Evolutionary conservation across 352 stramenopile genomes (phyloP).

Genomic region (Phytopythium mirpurense): DNA sequence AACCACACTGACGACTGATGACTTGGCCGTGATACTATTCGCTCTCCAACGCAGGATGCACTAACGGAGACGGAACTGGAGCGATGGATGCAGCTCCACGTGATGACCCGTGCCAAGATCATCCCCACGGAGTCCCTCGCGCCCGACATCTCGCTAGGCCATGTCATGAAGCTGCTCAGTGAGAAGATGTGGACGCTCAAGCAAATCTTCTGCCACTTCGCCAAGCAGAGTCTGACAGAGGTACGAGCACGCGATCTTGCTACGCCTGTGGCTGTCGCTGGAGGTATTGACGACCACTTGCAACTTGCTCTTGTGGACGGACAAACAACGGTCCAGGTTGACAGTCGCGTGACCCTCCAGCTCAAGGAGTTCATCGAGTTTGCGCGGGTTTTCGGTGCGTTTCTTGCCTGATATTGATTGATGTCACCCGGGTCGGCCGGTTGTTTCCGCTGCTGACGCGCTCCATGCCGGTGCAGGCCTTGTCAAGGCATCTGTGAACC

Average conservation of each 20-base stretch:
- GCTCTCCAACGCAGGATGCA: conserved; percentile 8
- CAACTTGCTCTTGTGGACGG: not conserved
- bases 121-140: conserved; percentile 60
- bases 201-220: conserved; percentile 76
- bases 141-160: conserved; percentile 55
- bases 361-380: conserved; percentile 69
- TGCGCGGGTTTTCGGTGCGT: conserved; percentile 62
- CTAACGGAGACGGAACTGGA: conserved; percentile 29
- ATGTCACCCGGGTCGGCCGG: no score
- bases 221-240: conserved; percentile 49
- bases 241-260: conserved; percentile 8
- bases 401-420: no score
- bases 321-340: conserved; percentile 23
- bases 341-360: conserved; percentile 42
- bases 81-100: conserved; percentile 35
- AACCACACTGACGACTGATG: no score
- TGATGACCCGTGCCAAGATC: conserved; percentile 43
- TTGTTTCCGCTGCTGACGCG: not conserved
- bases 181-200: conserved; percentile 70
- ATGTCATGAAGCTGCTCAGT: conserved; percentile 66
- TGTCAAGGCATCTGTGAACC: conserved; percentile 33
- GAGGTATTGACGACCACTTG: not conserved
- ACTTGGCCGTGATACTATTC: no score
- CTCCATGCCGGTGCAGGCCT: conserved; percentile 30
- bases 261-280: not conserved